Percentiles rank a stretch among this genome's conserved stretches.
Evolutionary conservation across 2,329 filamentous ascomycete species (phyloP).

Genomic region (Neofusicoccum parvum): DNA sequence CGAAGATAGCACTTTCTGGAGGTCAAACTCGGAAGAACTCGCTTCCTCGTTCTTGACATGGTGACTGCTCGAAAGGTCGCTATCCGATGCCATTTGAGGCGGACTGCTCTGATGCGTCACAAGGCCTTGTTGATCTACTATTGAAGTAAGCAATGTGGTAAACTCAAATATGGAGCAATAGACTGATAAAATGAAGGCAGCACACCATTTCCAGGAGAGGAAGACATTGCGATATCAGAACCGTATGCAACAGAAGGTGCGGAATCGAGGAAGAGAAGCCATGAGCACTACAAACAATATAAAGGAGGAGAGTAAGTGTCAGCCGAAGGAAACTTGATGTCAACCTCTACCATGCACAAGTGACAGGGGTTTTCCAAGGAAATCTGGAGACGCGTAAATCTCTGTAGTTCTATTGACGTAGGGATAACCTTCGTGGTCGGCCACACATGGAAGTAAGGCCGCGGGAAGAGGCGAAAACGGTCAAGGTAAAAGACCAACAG

Average conservation of each 20-base stretch:
- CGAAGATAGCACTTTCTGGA: background rate
- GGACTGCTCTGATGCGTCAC: background rate
- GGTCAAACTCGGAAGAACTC: background rate
- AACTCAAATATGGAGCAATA: too few relatives aligned
- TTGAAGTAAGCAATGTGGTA: background rate
- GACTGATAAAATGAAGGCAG: background rate
- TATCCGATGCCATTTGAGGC: background rate
- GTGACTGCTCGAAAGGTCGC: background rate
- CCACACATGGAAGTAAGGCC: background rate
- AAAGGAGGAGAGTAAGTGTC: background rate
- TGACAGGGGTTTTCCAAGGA: background rate
- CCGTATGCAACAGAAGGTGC: too few relatives aligned
- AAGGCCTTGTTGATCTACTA: background rate
- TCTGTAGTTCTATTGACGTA: background rate
- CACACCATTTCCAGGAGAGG: background rate
- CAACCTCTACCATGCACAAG: background rate
- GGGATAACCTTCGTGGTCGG: background rate
- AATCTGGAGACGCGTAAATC: background rate
- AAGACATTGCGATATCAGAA: background rate
- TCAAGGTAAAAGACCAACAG: background rate
- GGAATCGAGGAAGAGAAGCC: too few relatives aligned
- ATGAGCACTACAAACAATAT: background rate
- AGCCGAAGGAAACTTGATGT: background rate
- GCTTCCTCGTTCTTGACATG: background rate
- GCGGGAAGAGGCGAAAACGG: background rate